Conservation (phyloP, 306 rosid species). For the Cicer judaicum region DNA sequence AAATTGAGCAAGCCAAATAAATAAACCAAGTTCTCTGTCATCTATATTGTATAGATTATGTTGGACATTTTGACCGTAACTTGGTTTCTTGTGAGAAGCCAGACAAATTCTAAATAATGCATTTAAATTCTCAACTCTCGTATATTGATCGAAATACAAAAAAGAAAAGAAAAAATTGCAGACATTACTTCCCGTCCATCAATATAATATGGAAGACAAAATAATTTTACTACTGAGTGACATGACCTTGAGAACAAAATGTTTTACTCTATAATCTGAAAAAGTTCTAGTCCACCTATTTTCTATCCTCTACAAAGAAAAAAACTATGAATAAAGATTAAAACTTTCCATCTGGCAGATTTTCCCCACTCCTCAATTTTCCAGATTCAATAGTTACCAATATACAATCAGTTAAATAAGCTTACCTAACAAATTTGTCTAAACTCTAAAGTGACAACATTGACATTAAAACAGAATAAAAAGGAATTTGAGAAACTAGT, state of each 20-base stretch:
- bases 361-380: not conserved
- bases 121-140: slow-evolving; percentile 11
- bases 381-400: slow-evolving; percentile 13
- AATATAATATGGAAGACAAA: not conserved
- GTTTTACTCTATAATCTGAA: not conserved
- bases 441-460: slow-evolving; percentile 4
- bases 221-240: not conserved
- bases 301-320: not conserved
- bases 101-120: not conserved
- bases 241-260: slow-evolving; percentile 16
- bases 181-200: slow-evolving; percentile 14
- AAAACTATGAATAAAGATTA: not conserved
- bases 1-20: slow-evolving; percentile 8
- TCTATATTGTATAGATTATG: not conserved
- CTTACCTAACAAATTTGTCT: not conserved
- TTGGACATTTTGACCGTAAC: not conserved
- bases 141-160: not conserved
- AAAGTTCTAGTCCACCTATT: not conserved
- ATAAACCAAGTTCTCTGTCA: not conserved
- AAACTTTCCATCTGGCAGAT: not conserved
- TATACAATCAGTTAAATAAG: not conserved
- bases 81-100: not conserved
- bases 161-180: slow-evolving; percentile 4
- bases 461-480: not conserved
- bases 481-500: not conserved